A percentile compares a stretch with the other conserved stretches of the same genome.
These are phyloP conservation scores for Botrytis hyacinthi DNA, from an alignment of 2,329 filamentous ascomycete species.

Conservation along the genomic window DNA sequence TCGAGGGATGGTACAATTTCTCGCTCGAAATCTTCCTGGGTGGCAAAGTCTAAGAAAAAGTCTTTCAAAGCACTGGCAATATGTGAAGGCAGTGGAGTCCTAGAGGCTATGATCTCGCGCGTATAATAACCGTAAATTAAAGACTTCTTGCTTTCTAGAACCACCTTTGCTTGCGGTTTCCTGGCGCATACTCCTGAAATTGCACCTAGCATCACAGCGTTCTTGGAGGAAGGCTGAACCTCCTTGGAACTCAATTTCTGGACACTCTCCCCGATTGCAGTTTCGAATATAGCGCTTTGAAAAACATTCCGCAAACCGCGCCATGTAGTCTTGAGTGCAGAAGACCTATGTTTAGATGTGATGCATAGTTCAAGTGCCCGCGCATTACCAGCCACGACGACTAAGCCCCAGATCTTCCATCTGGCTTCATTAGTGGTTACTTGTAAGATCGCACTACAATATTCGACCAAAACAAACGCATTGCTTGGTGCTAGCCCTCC, in stretches of 20 bases:
- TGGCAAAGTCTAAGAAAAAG: constrained; percentile 77
- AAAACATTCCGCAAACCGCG: constrained; percentile 77
- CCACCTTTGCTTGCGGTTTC: constrained; percentile 58
- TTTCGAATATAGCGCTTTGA: constrained; percentile 46
- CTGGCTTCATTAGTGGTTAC: constrained; percentile 59
- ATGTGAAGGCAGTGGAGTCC: constrained; percentile 66
- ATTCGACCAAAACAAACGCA: constrained; percentile 87
- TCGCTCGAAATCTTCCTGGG: constrained; percentile 69
- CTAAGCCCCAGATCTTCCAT: constrained; percentile 63
- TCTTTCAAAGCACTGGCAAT: constrained; percentile 72
- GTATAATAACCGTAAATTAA: constrained; percentile 80
- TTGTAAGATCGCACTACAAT: constrained; percentile 79
- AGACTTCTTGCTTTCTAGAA: constrained; percentile 64
- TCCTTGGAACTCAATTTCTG: constrained; percentile 67
- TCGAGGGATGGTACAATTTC: constrained; percentile 80
- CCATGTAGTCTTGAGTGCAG: constrained; percentile 74
- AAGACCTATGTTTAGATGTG: constrained; percentile 63
- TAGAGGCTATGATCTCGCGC: constrained; percentile 81
- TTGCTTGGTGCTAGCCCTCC: constrained; percentile 72
- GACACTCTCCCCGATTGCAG: constrained; percentile 52
- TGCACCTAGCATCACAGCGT: constrained; percentile 77
- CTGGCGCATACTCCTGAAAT: constrained; percentile 84
- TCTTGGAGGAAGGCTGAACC: constrained; percentile 60
- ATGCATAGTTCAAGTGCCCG: constrained; percentile 76
- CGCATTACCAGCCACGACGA: constrained; percentile 67